phyloP scores from a whole-genome alignment of 371 early-diverging fungal genomes.

The Smittium mucronatum region DNA sequence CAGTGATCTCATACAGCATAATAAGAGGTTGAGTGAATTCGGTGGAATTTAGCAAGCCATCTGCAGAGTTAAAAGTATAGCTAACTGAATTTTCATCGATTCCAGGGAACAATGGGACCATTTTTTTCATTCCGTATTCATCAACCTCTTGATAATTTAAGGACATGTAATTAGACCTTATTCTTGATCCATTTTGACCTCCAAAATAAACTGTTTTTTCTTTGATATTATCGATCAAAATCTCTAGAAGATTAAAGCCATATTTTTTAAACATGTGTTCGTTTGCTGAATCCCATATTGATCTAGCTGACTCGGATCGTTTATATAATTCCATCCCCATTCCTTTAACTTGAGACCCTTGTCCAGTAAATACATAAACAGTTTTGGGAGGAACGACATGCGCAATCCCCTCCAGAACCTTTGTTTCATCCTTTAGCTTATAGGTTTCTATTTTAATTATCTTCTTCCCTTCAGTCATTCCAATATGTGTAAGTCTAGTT shows the following conservation, averaged over 20 bases:
- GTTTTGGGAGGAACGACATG: slow-evolving; percentile 83
- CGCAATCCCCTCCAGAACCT: slow-evolving; percentile 73
- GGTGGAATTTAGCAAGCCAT: slow-evolving; percentile 77
- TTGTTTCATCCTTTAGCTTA: slow-evolving; percentile 58
- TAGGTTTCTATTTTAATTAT: slow-evolving; percentile 75
- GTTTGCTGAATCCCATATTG: slow-evolving; percentile 88
- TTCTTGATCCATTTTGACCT: slow-evolving; percentile 69
- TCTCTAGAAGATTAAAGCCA: slow-evolving; percentile 80
- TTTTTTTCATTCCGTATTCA: slow-evolving; percentile 49
- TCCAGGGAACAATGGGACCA: slow-evolving; percentile 70
- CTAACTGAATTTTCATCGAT: slow-evolving; percentile 60
- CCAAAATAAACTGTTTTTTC: slow-evolving; percentile 81
- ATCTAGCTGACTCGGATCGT: slow-evolving; percentile 66
- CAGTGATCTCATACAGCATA: slow-evolving; percentile 80
- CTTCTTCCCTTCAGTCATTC: slow-evolving; percentile 85
- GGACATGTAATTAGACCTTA: slow-evolving; percentile 70
- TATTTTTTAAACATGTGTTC: slow-evolving; percentile 69
- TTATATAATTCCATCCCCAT: slow-evolving; percentile 94
- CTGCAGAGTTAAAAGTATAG: slow-evolving; percentile 78
- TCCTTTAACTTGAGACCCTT: slow-evolving; percentile 87
- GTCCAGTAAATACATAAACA: slow-evolving; percentile 91
- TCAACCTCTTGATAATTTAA: slow-evolving; percentile 75
- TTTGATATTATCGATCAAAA: slow-evolving; percentile 76
- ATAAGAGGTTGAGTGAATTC: slow-evolving; percentile 89
- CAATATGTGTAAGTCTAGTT: slow-evolving; percentile 75